A percentile compares a stretch with the other conserved stretches of the same genome.
Conservation (phyloP, 768 basidiomycete genomes). For the Panellus pusillus region DNA sequence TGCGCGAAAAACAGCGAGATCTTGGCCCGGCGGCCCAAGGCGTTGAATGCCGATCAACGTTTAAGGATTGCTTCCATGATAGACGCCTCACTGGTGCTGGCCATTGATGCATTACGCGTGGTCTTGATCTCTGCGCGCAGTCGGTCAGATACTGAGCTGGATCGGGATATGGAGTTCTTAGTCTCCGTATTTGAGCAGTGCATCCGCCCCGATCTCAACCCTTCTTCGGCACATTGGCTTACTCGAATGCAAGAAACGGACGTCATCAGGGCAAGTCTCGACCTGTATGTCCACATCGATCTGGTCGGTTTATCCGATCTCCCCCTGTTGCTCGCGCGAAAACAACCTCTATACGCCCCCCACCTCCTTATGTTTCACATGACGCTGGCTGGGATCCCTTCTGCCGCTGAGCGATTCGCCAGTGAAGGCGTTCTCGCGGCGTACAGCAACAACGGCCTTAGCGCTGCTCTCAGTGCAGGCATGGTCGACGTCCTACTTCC, state of each 20-base stretch:
- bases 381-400: constrained; percentile 71
- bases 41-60: constrained; percentile 60
- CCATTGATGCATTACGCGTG: constrained; percentile 65
- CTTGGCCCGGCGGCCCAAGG: constrained; percentile 47
- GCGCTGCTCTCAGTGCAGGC: constrained; percentile 72
- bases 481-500: constrained; percentile 64
- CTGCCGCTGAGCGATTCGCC: constrained; percentile 82
- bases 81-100: constrained; percentile 61
- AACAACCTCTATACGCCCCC: constrained; percentile 69
- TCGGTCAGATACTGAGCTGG: constrained; percentile 61
- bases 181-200: constrained; percentile 85
- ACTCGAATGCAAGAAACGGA: constrained; percentile 78
- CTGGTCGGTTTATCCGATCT: constrained; percentile 70
- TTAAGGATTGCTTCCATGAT: constrained; percentile 59
- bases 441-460: constrained; percentile 82
- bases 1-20: constrained; percentile 63
- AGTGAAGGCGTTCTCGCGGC: constrained; percentile 79
- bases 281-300: constrained; percentile 68
- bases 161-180: constrained; percentile 78
- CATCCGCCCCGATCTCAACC: constrained; percentile 64
- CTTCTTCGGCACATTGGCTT: constrained; percentile 77
- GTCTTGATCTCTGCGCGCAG: constrained; percentile 65
- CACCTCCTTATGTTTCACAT: constrained; percentile 87
- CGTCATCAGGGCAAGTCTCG: constrained; percentile 72
- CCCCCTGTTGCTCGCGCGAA: constrained; percentile 57